Percentiles rank a stretch among this genome's conserved stretches.
phyloP scores from a whole-genome alignment of 2,329 filamentous ascomycete species.

The Penicillium thymicola region DNA sequence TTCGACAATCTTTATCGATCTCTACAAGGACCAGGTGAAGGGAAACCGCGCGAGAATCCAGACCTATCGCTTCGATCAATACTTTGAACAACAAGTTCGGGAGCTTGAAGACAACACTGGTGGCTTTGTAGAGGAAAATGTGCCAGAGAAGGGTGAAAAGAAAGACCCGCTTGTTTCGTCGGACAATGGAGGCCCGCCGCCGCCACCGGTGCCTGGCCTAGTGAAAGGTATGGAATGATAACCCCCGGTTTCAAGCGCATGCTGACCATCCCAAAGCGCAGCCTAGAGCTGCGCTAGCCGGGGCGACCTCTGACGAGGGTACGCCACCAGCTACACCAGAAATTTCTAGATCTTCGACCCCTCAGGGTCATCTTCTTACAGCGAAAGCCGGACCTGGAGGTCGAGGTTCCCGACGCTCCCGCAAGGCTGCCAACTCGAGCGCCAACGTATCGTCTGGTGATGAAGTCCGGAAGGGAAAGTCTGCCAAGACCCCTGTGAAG shows the following conservation, averaged over 20 bases:
- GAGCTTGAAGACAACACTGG: slow-evolving; percentile 58
- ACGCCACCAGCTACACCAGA: slow-evolving; percentile 69
- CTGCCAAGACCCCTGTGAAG: slow-evolving; percentile 58
- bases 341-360: slow-evolving; percentile 75
- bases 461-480: slow-evolving; percentile 63
- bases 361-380: slow-evolving; percentile 65
- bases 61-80: slow-evolving; percentile 83
- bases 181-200: slow-evolving; percentile 49
- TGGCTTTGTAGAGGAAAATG: slow-evolving; percentile 45
- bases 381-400: slow-evolving; percentile 71
- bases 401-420: slow-evolving; percentile 76
- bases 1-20: slow-evolving; percentile 81
- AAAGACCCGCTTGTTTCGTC: slow-evolving; percentile 49
- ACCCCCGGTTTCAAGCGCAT: not conserved
- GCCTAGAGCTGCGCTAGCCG: slow-evolving; percentile 42
- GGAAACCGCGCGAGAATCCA: slow-evolving; percentile 74
- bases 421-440: slow-evolving; percentile 59
- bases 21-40: slow-evolving; percentile 85
- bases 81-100: slow-evolving; percentile 88
- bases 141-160: slow-evolving; percentile 41
- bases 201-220: slow-evolving; percentile 52
- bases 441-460: slow-evolving; percentile 71
- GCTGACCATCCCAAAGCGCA: slow-evolving; percentile 38
- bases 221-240: slow-evolving; percentile 42
- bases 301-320: slow-evolving; percentile 60